Evolutionary conservation across 352 stramenopile genomes (phyloP), one percentile per base, ranked within the genome.

Genomic region (Phytophthora pisi): DNA sequence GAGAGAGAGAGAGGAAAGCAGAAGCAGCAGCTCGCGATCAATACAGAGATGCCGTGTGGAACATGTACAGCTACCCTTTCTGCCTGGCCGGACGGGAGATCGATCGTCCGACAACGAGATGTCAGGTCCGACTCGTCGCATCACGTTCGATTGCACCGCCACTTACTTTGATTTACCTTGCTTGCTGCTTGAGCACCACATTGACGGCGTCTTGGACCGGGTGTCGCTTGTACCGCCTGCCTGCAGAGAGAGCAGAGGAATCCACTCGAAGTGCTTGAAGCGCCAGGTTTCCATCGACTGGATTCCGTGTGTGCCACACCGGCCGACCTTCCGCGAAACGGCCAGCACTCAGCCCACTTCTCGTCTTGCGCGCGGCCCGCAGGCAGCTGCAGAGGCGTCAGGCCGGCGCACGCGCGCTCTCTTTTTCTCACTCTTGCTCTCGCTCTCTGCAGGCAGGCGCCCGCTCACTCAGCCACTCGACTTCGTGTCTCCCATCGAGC

Each of bases 1-100:
- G 31, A 38, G 31, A 38, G 31, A 38, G 38, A 68, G 40, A 64
- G 43, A 50, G 4, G 18, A 31, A 42, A 60, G 23, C 20, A 59
- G 38, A 36, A 42, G 45, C 45, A 42, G 45, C 18, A 50, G 47
- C 40, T 56, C 61, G 23, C 24, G 57, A 68, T 75, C 40, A 68
- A 72, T 75, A 72, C 57, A 75, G 47, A 67, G 52, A 71, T 71
- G 56, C 45, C 54, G 61, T 70, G 58, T 74, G 61, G 66, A 70
- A 66, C 47, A 66, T 70, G 55, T 74, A 70, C 50, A 66, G 24
- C 46, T 45, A 57, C 46, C 28, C 28, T 38, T 16, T 55, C 9
- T 63, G 46, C 43, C 45, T 55, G 43, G 31, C 31, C 8, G 31
- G 31, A 38, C 31, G 9, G 11, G 26, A 30, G 26, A 30, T 30